phyloP scores from a whole-genome alignment of 805 yeast genomes.

The Candida silvatica region DNA sequence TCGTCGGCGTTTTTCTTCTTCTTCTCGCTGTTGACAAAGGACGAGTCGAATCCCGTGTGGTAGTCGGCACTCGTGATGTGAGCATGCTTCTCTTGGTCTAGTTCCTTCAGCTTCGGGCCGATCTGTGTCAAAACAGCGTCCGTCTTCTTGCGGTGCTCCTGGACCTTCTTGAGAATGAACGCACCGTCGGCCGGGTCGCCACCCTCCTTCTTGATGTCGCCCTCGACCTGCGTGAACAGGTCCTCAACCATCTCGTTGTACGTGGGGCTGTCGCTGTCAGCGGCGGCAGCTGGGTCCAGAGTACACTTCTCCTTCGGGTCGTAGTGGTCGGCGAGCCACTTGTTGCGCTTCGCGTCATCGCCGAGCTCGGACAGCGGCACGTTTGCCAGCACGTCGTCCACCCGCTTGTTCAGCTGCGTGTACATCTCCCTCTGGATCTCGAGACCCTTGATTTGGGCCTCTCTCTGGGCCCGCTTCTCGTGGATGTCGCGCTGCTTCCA shows the following conservation, averaged over 20 bases:
- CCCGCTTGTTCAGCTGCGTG: slow-evolving; percentile 60
- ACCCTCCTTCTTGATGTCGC: slow-evolving; percentile 44
- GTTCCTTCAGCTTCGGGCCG: slow-evolving; percentile 52
- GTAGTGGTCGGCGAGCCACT: slow-evolving; percentile 39
- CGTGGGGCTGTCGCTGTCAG: slow-evolving; percentile 41
- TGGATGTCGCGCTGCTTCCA: slow-evolving; percentile 98
- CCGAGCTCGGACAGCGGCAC: slow-evolving; percentile 32
- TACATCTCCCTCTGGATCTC: slow-evolving; percentile 80
- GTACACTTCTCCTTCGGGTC: slow-evolving; percentile 50
- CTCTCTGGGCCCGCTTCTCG: slow-evolving; percentile 78
- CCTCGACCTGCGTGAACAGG: slow-evolving; percentile 66
- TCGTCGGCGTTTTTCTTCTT: neutral
- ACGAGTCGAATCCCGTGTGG: slow-evolving; percentile 85
- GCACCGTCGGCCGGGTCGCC: slow-evolving; percentile 34
- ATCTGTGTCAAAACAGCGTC: slow-evolving; percentile 58
- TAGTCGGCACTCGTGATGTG: slow-evolving; percentile 88
- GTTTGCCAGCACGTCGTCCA: slow-evolving; percentile 47
- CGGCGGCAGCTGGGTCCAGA: too few relatives aligned
- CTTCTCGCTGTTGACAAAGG: slow-evolving; percentile 54
- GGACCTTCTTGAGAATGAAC: slow-evolving; percentile 31
- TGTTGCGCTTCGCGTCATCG: slow-evolving; percentile 23
- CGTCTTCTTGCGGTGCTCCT: slow-evolving; percentile 63
- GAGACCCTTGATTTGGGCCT: slow-evolving; percentile 66
- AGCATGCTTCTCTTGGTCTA: slow-evolving; percentile 60
- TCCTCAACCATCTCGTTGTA: slow-evolving; percentile 93